These are phyloP conservation scores for Malassezia arunalokei DNA, from an alignment of 1,284 basidiomycete species.

Conservation along the genomic window DNA sequence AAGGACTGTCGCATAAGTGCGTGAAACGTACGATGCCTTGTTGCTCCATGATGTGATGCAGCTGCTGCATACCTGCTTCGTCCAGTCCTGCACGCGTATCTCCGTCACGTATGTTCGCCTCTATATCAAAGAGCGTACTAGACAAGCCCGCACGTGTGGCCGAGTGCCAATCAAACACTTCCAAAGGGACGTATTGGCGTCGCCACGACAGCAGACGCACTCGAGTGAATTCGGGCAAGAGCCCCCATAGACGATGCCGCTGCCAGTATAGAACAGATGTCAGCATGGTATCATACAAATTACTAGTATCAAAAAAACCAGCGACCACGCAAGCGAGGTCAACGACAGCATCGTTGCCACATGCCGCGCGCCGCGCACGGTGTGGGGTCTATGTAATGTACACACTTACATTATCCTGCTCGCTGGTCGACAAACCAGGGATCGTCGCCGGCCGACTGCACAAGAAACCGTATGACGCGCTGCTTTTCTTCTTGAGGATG, in stretches of 20 bases:
- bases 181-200: background rate
- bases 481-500: background rate
- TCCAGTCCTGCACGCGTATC: constrained; percentile 32
- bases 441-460: constrained; percentile 9
- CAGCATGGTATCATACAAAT: background rate
- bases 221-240: background rate
- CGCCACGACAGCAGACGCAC: background rate
- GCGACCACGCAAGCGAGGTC: background rate
- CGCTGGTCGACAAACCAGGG: background rate
- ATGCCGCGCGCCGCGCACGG: too few relatives aligned
- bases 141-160: constrained; percentile 22
- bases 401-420: background rate
- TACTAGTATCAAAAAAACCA: background rate
- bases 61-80: constrained; percentile 26
- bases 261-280: constrained; percentile 8
- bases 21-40: constrained; percentile 22
- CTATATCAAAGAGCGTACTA: constrained; percentile 34
- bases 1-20: constrained; percentile 18
- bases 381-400: background rate
- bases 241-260: background rate
- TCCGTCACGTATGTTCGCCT: constrained; percentile 27
- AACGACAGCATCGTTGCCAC: background rate
- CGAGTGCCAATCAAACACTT: constrained; percentile 22
- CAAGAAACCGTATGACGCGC: background rate
- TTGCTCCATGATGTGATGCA: constrained; percentile 30